Evolutionary conservation across 2,329 filamentous ascomycete species (phyloP).

Genomic region (Talaromyces pinophilus): DNA sequence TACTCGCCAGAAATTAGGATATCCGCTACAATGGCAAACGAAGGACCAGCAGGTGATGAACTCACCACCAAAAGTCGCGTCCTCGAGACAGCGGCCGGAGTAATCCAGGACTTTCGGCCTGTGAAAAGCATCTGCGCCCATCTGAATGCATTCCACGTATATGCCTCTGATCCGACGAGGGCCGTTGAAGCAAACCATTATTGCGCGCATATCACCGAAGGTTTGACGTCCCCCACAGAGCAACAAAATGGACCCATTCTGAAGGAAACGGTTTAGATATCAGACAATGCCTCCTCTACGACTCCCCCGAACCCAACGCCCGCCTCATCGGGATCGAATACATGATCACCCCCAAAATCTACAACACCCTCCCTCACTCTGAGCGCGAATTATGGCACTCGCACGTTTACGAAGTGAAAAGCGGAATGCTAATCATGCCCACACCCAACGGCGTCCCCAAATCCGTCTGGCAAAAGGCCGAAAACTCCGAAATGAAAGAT

Average conservation of each 20-base stretch:
- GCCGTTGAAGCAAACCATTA: constrained; percentile 81
- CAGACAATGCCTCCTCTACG: constrained; percentile 83
- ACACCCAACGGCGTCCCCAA: constrained; percentile 47
- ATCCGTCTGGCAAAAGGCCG: constrained; percentile 70
- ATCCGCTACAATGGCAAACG: constrained; percentile 8
- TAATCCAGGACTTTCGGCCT: constrained; percentile 60
- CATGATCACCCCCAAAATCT: constrained; percentile 74
- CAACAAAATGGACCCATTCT: not conserved
- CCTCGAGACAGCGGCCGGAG: constrained; percentile 41
- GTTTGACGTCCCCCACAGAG: constrained; percentile 30
- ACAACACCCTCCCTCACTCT: constrained; percentile 62
- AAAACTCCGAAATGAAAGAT: constrained; percentile 78
- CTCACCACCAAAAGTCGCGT: constrained; percentile 39
- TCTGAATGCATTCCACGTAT: constrained; percentile 83
- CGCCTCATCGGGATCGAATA: constrained; percentile 84
- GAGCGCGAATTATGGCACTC: constrained; percentile 80
- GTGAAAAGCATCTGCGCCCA: constrained; percentile 77
- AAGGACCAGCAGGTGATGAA: constrained; percentile 34
- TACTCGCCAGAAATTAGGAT: not conserved
- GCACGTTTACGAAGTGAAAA: constrained; percentile 55
- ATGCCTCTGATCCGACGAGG: constrained; percentile 69
- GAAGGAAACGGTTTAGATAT: constrained; percentile 57
- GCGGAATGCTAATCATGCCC: constrained; percentile 48
- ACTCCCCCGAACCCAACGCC: constrained; percentile 65
- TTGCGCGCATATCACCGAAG: constrained; percentile 72